Evolutionary conservation across 768 basidiomycete genomes (phyloP).

Genomic region (Xanthoconium stramineum): DNA sequence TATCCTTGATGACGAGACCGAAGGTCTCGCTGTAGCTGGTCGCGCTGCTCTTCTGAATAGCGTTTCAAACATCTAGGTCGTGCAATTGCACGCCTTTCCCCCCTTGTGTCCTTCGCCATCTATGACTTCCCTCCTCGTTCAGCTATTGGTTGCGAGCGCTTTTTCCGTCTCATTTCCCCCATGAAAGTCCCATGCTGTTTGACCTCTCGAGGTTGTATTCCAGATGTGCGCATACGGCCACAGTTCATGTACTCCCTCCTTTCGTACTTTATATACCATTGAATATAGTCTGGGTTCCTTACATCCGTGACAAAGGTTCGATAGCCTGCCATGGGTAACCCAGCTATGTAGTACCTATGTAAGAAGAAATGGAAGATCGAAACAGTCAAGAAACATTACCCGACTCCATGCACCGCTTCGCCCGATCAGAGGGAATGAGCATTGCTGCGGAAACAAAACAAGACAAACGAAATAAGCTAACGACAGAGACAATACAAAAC

Average conservation of each 20-base stretch:
- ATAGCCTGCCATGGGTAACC: neutral
- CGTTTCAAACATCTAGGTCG: conserved; percentile 22
- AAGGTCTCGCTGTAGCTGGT: conserved; percentile 23
- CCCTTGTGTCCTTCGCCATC: neutral
- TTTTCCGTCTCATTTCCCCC: neutral
- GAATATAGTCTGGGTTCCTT: conserved; percentile 1
- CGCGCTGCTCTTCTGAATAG: conserved; percentile 27
- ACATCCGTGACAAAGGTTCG: neutral
- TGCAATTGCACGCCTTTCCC: neutral
- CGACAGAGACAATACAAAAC: conserved; percentile 32
- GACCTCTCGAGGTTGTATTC: conserved; percentile 17
- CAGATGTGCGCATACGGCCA: neutral
- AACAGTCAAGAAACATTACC: conserved; percentile 9
- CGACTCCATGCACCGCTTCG: conserved; percentile 9
- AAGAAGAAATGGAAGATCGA: conserved; percentile 9
- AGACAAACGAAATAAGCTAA: conserved; percentile 27
- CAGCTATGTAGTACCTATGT: neutral
- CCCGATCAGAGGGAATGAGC: conserved; percentile 1
- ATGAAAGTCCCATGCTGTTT: neutral
- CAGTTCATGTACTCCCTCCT: neutral
- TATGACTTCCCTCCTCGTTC: too few species aligned
- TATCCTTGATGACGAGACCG: conserved; percentile 21
- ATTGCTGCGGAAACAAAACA: conserved; percentile 27
- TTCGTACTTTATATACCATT: conserved; percentile 12
- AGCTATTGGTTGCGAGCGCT: neutral